phyloP scores from a whole-genome alignment of 179 eudicot species.

The Beta lomatogona region DNA sequence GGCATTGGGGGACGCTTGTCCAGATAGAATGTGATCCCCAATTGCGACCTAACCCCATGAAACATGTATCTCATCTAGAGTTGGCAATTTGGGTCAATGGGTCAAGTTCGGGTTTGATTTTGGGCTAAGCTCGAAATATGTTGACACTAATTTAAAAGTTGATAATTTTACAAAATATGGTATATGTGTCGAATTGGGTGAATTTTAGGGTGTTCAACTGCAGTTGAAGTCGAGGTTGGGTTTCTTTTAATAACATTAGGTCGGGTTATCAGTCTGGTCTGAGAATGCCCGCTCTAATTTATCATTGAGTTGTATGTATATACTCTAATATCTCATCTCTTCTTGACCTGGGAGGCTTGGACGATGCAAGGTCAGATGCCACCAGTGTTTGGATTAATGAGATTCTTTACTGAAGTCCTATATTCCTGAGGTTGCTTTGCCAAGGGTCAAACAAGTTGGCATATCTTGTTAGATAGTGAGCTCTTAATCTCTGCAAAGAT shows the following conservation, averaged over 20 bases:
- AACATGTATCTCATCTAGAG: background rate
- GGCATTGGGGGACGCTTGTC: background rate
- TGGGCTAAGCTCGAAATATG: no score
- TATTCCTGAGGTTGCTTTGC: background rate
- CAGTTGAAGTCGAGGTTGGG: no score
- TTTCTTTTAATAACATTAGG: no score
- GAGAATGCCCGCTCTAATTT: no score
- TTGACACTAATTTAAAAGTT: no score
- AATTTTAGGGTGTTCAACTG: no score
- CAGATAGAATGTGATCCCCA: background rate
- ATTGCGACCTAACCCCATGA: background rate
- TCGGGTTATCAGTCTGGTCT: no score
- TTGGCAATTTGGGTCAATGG: no score
- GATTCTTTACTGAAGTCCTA: background rate
- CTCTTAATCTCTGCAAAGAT: background rate
- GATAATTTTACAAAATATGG: no score
- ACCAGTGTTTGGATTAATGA: background rate
- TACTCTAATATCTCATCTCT: background rate
- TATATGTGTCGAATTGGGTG: no score
- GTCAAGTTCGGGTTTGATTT: no score
- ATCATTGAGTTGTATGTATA: background rate
- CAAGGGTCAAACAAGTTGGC: background rate
- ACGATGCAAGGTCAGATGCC: background rate
- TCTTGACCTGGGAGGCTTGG: background rate
- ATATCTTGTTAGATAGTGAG: background rate